A percentile compares a stretch with the other conserved stretches of the same genome.
Evolutionary conservation across 2,329 filamentous ascomycete species (phyloP).

Genomic region (Calonectria montana): DNA sequence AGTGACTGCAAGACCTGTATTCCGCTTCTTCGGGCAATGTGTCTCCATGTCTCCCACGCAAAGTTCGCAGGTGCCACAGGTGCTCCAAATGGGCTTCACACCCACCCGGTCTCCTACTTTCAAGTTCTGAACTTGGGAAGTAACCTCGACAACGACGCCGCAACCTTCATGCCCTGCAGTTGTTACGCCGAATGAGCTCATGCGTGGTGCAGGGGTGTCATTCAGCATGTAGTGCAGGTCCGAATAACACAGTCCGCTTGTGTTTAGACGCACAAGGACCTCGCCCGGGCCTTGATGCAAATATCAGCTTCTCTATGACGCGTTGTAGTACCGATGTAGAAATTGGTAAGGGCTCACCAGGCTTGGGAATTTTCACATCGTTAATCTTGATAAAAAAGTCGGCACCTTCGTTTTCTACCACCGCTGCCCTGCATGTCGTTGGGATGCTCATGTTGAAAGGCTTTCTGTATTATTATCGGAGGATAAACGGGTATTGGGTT

Average conservation of each 20-base stretch:
- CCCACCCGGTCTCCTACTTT: background rate
- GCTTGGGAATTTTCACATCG: background rate
- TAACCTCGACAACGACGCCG: background rate
- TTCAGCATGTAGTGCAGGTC: slow-evolving; percentile 1
- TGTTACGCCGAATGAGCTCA: background rate
- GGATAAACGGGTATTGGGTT: background rate
- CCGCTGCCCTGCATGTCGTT: background rate
- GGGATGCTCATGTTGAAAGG: background rate
- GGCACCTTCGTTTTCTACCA: background rate
- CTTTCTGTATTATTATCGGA: too few species aligned
- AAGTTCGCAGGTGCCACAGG: background rate
- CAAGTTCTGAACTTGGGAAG: background rate
- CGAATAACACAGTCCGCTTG: background rate
- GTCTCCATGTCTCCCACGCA: background rate
- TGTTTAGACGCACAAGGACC: background rate
- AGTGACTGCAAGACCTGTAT: background rate
- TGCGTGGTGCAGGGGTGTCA: background rate
- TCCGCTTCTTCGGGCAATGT: background rate
- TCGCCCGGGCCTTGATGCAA: background rate
- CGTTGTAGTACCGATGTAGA: background rate
- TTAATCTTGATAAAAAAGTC: background rate
- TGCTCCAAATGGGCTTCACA: slow-evolving; percentile 1
- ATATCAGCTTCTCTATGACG: background rate
- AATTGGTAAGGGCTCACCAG: background rate
- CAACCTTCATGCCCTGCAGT: slow-evolving; percentile 1